Evolutionary conservation across 2,329 filamentous ascomycete genomes (phyloP), one percentile per base, ranked within the genome.

Genomic region (Cladophialophora carrionii): DNA sequence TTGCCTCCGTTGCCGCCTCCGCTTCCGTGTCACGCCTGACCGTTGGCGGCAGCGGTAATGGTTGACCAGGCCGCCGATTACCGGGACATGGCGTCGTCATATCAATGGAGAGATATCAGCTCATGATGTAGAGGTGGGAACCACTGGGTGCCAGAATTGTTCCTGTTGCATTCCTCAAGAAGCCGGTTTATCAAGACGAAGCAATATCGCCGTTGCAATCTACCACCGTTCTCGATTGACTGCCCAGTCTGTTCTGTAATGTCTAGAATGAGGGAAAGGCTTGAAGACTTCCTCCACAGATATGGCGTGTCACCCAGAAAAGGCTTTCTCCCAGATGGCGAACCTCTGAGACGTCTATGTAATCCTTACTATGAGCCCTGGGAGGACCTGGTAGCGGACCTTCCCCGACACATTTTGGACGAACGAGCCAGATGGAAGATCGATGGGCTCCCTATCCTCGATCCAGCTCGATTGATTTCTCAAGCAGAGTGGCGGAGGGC

Each of bases 351-450:
- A 66, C 82, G 85, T 56, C 86, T 97, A 17, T 87, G 90, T 17
- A 88, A 95, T 73, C 83, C 88, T 8, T 96, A 96, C 82, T 98
- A 96, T 79, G 87, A 88, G 76, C 91, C 92, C 70, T 98, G 93
- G 93, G 93, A 97, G 78, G 84, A 87, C 48, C 82, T 96, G 62
- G 85, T 88, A 32, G 83, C 86, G 71, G 92, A 94, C 73, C 83
- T 97, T 20, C 91, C 95, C 77, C 84, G 85, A 51, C 82, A 95
- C 69, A 89, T 96, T 62, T 82, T 92, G 60, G 90, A 85, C 74
- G 89, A 89, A 74, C 87, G 90, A 59, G 83, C 96, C 71, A 86
- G 91, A 59, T 84, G 87, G 61, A 85, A 91, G 68, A 85, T 96
- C 57, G 89, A 96, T 70, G 82, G 84, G 26, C 83, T 97, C 60